These are phyloP conservation scores for Tephrocybe rancida DNA, from an alignment of 768 basidiomycete genomes.

Conservation along the genomic window DNA sequence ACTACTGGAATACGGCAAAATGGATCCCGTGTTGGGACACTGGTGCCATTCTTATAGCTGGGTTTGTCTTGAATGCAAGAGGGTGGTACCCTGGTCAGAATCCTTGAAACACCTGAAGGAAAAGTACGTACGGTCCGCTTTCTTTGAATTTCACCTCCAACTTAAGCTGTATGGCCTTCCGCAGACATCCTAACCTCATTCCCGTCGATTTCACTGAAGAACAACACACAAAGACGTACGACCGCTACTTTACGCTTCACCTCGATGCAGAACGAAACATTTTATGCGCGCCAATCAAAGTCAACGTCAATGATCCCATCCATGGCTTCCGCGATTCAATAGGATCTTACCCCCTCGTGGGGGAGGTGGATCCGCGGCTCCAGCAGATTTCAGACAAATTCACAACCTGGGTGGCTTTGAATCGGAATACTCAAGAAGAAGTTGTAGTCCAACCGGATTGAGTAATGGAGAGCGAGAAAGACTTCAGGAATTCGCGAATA, in stretches of 20 bases:
- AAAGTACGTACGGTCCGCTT: not conserved
- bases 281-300: not conserved
- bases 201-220: not conserved
- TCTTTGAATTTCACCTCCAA: too few species aligned
- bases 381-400: too few species aligned
- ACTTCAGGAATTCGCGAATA: too few species aligned
- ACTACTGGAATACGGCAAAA: slow-evolving; percentile 7
- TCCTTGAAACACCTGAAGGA: slow-evolving; percentile 6
- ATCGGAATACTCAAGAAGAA: too few species aligned
- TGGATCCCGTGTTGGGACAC: slow-evolving; percentile 4
- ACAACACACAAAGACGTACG: not conserved
- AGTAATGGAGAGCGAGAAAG: too few species aligned
- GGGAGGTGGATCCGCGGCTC: too few species aligned
- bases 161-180: too few species aligned
- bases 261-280: not conserved
- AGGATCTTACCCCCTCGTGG: not conserved
- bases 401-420: too few species aligned
- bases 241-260: slow-evolving; percentile 6
- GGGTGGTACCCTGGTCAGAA: slow-evolving; percentile 2
- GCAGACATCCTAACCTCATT: slow-evolving; percentile 3
- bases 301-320: not conserved
- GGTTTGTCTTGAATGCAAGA: slow-evolving; percentile 11
- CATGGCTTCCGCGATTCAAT: slow-evolving; percentile 8
- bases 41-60: not conserved
- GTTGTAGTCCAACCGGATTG: too few species aligned